Base-by-base conservation (phyloP, 2,329 filamentous ascomycete genomes). In the Metarhizium guizhouense region DNA sequence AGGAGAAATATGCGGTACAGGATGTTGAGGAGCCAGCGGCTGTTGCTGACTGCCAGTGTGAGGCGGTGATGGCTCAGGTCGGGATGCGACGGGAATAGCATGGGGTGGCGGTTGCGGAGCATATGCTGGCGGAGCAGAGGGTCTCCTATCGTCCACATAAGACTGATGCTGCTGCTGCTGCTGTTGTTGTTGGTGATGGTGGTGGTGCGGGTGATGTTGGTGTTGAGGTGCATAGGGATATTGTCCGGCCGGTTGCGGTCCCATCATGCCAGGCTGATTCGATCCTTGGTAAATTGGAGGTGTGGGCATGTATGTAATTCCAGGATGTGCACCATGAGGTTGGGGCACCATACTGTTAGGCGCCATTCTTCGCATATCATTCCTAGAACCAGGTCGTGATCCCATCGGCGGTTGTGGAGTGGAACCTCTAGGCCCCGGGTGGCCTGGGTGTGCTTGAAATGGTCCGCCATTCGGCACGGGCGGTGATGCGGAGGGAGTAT, bases 401-500 rank as follows among this genome's bases (percentile, higher is more conserved):
- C 83, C 80, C 63, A 82, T 81, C 59, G 62, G 83, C 4, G 90
- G 88, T 66, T 95, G 88, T 16, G 92, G 92, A 6, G 92, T 95
- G 58, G 88, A 86, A 55, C 87, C 85, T 60, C 91, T 84, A 65
- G 68, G 66, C 13, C 60, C 64, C 14, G 65, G 63, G 52, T 72
- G 72, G 8, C 66, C 62, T 34, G 45, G 45, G 47, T 73, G 72
- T 57, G 83, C 81, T 60, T 84, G 82, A 63, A 86, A 90, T 29
- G 82, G 80, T 60, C 86, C 80, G 60, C 86, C 86, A 66, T 91
- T 95, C 53, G 82, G 81, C 61, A 96, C 89, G 3, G 93, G 93
- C 56, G 93, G 93, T 29, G 93, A 96, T 36, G 86, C 88, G 29
- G 90, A 95, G 11, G 90, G 88, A 20, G 90, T 91, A 55, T 86